These are phyloP conservation scores for Schizosaccharomyces versatilis DNA, from an alignment of 1,139 yeast genomes.

Conservation along the genomic window DNA sequence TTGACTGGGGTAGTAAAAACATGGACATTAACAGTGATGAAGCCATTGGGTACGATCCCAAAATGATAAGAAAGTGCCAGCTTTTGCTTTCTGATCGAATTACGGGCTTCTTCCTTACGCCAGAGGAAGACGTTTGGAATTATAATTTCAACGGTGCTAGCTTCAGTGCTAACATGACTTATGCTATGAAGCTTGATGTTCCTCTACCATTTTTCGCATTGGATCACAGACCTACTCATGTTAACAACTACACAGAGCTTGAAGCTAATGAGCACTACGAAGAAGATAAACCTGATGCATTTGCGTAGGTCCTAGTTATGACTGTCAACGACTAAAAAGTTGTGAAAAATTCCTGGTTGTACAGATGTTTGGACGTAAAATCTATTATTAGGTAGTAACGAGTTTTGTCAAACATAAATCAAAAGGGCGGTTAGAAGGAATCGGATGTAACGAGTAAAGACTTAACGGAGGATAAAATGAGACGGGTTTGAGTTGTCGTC, in stretches of 20 bases:
- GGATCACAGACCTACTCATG: slow-evolving; percentile 73
- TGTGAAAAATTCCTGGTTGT: not conserved
- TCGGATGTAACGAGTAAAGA: slow-evolving; percentile 44
- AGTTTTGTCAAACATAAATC: slow-evolving; percentile 16
- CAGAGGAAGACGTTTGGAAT: slow-evolving; percentile 74
- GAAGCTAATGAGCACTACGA: slow-evolving; percentile 37
- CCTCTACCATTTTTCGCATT: slow-evolving; percentile 74
- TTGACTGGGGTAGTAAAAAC: slow-evolving; percentile 54
- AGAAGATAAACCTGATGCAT: slow-evolving; percentile 52
- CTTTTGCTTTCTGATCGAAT: slow-evolving; percentile 53
- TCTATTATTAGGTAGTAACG: not conserved
- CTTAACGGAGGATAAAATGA: slow-evolving; percentile 37
- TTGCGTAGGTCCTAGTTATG: slow-evolving; percentile 24
- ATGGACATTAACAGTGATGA: slow-evolving; percentile 22
- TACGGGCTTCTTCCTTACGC: slow-evolving; percentile 69
- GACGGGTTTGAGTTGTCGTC: slow-evolving; percentile 14
- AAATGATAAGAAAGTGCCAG: slow-evolving; percentile 44
- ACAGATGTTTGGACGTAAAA: no score
- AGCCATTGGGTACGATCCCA: slow-evolving; percentile 19
- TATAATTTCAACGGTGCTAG: slow-evolving; percentile 72
- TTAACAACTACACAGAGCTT: slow-evolving; percentile 46
- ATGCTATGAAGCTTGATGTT: slow-evolving; percentile 45
- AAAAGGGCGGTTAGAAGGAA: no score
- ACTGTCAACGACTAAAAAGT: not conserved
- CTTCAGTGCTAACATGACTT: slow-evolving; percentile 44